Evolutionary conservation across 768 basidiomycete genomes (phyloP).

Genomic region (Lactarius quietus): DNA sequence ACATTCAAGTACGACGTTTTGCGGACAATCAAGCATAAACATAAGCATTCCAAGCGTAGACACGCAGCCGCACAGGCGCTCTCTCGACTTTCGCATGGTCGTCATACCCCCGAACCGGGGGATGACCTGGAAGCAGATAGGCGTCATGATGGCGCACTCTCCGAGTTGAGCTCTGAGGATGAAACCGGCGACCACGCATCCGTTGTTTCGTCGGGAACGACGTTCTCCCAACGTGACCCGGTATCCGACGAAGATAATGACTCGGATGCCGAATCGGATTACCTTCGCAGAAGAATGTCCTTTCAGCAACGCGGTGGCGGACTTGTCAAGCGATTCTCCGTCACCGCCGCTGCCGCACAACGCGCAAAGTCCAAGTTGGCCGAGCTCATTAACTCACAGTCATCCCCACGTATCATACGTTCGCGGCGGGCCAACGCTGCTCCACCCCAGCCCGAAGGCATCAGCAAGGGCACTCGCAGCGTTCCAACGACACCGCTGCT

Average conservation of each 20-base stretch:
- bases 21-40: constrained; percentile 49
- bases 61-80: constrained; percentile 28
- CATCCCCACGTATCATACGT: constrained; percentile 9
- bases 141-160: constrained; percentile 28
- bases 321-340: constrained; percentile 25
- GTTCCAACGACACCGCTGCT: constrained; percentile 21
- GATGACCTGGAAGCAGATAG: constrained; percentile 37
- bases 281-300: constrained; percentile 15
- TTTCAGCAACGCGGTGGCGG: constrained; percentile 6
- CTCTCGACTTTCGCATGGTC: not conserved
- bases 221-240: constrained; percentile 30
- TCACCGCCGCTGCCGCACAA: constrained; percentile 25
- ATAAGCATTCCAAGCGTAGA: constrained; percentile 38
- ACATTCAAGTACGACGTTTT: constrained; percentile 93
- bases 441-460: not conserved
- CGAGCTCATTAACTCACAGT: constrained; percentile 16
- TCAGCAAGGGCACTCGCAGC: not conserved
- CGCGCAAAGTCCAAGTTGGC: constrained; percentile 26
- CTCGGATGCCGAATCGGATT: constrained; percentile 22
- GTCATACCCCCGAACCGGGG: not conserved
- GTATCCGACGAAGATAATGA: constrained; percentile 26
- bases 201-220: constrained; percentile 51
- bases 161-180: constrained; percentile 37
- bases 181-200: constrained; percentile 49
- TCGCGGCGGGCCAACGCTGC: constrained; percentile 2